phyloP scores from a whole-genome alignment of 2,329 filamentous ascomycete genomes.

The Calonectria pteridis region DNA sequence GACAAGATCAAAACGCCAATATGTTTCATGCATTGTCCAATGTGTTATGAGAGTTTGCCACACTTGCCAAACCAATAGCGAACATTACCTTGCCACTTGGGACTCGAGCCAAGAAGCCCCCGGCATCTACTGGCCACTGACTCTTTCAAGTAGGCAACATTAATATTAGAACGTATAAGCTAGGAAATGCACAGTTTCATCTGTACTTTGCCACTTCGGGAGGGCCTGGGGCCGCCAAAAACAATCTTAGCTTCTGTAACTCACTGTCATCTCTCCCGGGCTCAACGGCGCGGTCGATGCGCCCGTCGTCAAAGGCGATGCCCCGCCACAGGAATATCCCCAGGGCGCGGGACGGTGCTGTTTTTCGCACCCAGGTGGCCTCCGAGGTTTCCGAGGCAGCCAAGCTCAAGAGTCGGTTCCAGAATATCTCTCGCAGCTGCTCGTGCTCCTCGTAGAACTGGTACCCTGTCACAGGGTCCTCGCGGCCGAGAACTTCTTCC shows the following conservation, averaged over 20 bases:
- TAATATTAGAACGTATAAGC: background rate
- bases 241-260: slow-evolving; percentile 61
- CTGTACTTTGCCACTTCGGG: background rate
- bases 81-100: background rate
- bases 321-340: slow-evolving; percentile 74
- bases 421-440: slow-evolving; percentile 62
- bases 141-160: background rate
- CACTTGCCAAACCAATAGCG: background rate
- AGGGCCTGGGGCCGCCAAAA: slow-evolving; percentile 24
- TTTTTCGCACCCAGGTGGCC: slow-evolving; percentile 22
- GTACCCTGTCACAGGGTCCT: slow-evolving; percentile 51
- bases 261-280: slow-evolving; percentile 64
- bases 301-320: slow-evolving; percentile 72
- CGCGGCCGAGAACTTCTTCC: slow-evolving; percentile 68
- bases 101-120: background rate
- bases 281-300: slow-evolving; percentile 69
- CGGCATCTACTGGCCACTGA: background rate
- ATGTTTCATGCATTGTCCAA: background rate
- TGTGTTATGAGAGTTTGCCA: background rate
- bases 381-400: background rate
- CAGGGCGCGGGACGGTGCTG: slow-evolving; percentile 53
- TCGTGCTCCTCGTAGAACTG: slow-evolving; percentile 59
- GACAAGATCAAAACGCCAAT: background rate
- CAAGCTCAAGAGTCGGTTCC: slow-evolving; percentile 56
- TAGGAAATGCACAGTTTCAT: background rate